Evolutionary conservation across 768 basidiomycete species (phyloP), one percentile per base, ranked within the genome.

Genomic region (Kwoniella heveanensis): DNA sequence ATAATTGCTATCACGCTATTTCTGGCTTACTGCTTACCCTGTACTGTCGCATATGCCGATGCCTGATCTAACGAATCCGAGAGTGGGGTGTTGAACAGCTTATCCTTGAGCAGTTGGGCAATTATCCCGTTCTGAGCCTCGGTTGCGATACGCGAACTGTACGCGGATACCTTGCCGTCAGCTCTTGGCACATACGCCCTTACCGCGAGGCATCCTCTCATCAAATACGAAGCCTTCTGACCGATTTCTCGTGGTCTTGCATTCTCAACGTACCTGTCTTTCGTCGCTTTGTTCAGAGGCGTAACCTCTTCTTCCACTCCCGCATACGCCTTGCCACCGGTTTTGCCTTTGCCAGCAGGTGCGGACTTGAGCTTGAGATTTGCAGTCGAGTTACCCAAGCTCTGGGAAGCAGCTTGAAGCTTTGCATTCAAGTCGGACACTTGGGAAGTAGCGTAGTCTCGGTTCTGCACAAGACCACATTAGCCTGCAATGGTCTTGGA

Each of bases 101-200:
- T 85, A 66, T 95, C 92, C 78, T 98, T 97, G 76, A 98, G 84
- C 5, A 95, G 87, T 76, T 97, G 94, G 1, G 92, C 84, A 64
- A 96, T 92, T 57, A 98, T 86, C 1, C 92, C 94, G 70, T 97
- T 93, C 70, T 95, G 92, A 1, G 90, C 90, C 76, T 97, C 93
- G 3, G 88, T 85, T 0, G 92, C 88, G 57, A 97, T 91, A 72
- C 90, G 92, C 44, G 87, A 88, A 77, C 94, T 97, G 71, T 26
- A 36, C n/a, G 13, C 12, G 50, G 56, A 24, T 51, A n/a, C n/a
- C n/a, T n/a, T n/a, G n/a, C n/a, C n/a, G n/a, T n/a, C n/a, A n/a
- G n/a, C n/a, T n/a, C n/a, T n/a, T n/a, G n/a, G n/a, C n/a, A n/a
- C n/a, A n/a, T n/a, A n/a, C n/a, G n/a, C n/a, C n/a, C n/a, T n/a